Conservation (phyloP, 2,329 filamentous ascomycete genomes). For the Hypocreales sp. region DNA sequence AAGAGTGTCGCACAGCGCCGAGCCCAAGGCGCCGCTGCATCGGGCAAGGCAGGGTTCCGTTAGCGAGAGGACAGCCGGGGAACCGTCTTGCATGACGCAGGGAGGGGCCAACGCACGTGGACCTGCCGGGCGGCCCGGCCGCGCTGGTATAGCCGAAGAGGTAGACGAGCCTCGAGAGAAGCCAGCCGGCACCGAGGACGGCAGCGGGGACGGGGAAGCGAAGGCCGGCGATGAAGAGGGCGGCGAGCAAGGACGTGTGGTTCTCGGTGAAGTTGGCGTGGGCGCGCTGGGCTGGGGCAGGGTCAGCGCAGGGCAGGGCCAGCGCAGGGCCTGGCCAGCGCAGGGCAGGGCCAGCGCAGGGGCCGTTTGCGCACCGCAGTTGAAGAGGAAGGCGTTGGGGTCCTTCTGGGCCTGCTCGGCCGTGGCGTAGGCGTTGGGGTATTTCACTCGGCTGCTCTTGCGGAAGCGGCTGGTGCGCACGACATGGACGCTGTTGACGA, state of each 20-base stretch:
- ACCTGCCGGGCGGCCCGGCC: slow-evolving; percentile 28
- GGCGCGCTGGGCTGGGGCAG: slow-evolving; percentile 34
- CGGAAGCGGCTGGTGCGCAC: slow-evolving; percentile 31
- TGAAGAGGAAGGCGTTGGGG: slow-evolving; percentile 39
- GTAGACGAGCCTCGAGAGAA: slow-evolving; percentile 35
- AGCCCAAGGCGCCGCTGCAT: slow-evolving; percentile 19
- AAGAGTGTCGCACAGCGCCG: slow-evolving; percentile 17
- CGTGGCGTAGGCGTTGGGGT: slow-evolving; percentile 41
- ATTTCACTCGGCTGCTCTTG: slow-evolving; percentile 35
- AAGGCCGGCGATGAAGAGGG: slow-evolving; percentile 40
- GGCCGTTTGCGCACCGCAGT: slow-evolving; percentile 41
- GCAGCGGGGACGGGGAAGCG: slow-evolving; percentile 35
- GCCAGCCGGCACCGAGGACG: slow-evolving; percentile 34
- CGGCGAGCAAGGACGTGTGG: slow-evolving; percentile 33
- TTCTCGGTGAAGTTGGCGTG: slow-evolving; percentile 52
- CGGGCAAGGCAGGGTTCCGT: no score
- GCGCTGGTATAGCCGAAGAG: slow-evolving; percentile 35
- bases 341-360: no score
- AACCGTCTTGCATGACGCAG: no score
- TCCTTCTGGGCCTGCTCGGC: slow-evolving; percentile 38
- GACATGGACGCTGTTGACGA: slow-evolving; percentile 40
- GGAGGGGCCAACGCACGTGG: slow-evolving; percentile 14
- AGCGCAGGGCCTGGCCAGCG: no score
- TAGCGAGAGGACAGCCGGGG: no score
- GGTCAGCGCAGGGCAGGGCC: slow-evolving; percentile 3